Evolutionary conservation across 371 early-diverging fungal genomes (phyloP), one percentile per base, ranked within the genome.

Genomic region (Rhizopus delemar): DNA sequence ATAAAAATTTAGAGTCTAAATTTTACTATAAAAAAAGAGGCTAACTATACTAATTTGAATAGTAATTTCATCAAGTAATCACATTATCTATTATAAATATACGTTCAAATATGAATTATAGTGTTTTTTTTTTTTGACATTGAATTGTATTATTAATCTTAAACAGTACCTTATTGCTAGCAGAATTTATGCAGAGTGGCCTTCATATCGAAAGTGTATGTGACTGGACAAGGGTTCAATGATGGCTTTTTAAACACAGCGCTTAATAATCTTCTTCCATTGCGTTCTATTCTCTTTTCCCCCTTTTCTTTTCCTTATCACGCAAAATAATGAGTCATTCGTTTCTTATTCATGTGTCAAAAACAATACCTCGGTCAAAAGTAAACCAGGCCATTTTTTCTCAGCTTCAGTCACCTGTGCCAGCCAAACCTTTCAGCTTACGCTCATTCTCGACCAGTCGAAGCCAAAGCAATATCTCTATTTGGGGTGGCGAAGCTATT

Each of bases 331-430:
- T 69, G 70, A 73, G 52, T 41, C 53, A 63, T 33, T 70, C 77
- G 8, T 74, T 77, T 60, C 69, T 80, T 32, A 65, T 80, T 55
- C 76, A 80, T 60, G 76, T 80, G n/a, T 73, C 81, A 41, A 80
- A 71, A 56, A 80, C 75, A 29, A 77, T 80, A 46, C 73, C 81
- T 39, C 74, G 81, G 4, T 68, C 71, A 7, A 71, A 71, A 57
- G 61, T 75, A 8, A 73, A 75, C 39, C 72, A 73, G 53, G 62
- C 70, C 8, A 60, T 79, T 11, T 56, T 66, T 33, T 68, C 76
- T 22, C 79, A 79, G 51, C 41, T 80, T 16, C 68, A 69, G 46
- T 50, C 66, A 29, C 51, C 67, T 31, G 53, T 48, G 2, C 48
- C 59, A 1, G 28, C 57, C 2, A 66, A 60, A 39, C 64, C 66